Base-by-base conservation (phyloP, 495 filamentous ascomycete species). In the Hapsidospora chrysogenum region DNA sequence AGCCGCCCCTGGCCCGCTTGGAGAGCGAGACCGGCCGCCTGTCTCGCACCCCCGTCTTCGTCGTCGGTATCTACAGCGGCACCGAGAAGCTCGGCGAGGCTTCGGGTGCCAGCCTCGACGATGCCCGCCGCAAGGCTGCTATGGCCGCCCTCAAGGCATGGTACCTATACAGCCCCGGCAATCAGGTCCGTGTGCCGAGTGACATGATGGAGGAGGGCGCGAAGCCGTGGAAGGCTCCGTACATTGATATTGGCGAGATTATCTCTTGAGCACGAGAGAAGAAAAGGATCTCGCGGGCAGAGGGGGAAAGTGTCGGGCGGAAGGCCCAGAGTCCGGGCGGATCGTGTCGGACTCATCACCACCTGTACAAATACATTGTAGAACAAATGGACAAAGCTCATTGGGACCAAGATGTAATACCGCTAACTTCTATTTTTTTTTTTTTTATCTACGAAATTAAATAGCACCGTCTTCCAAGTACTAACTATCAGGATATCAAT, bases 31-130 rank as follows among this genome's bases (percentile, higher is more conserved):
- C 89, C 11, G 89, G 89, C 48, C 70, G 92, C 36, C 52, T 63
- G 45, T 83, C 74, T 43, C 70, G 80, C 49, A 72, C 76, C 42
- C 87, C 89, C 7, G 89, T 96, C 23, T 96, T 81, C 47, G 72
- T 93, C n/a, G 84, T 97, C 10, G 92, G 87, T 17, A 83, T 96
- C 37, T 97, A 76, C 61, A 81, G 75, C 27, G 92, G 87, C 15
- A 56, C 67, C 38, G 85, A 96, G 48, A 80, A 83, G 67, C 62
- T 97, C 31, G 86, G 89, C 35, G 87, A 96, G 57, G 92, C 74
- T 20, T 60, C 72, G 38, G 89, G 78, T 23, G 54, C 70, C 33
- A 81, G 67, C 57, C 60, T 96, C 38, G 56, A 80, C 37, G 72
- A 82, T 53, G 87, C 81, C 36, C 73, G 81, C 43, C 63, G 66